phyloP scores from a whole-genome alignment of 768 basidiomycete species.

The Hericium rajendrae region DNA sequence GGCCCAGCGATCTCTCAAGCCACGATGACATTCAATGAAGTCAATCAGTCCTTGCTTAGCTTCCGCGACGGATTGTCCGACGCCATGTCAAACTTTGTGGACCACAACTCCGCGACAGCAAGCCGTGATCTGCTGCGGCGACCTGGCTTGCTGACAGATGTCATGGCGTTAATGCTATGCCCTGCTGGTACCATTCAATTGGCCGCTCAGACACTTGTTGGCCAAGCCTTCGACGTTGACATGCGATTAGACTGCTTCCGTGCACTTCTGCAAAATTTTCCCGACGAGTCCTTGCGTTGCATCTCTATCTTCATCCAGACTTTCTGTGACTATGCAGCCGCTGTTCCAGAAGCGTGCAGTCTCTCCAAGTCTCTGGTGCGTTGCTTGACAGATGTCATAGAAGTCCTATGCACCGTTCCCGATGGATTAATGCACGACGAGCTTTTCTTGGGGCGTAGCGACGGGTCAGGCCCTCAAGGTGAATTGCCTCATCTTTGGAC shows the following conservation, averaged over 20 bases:
- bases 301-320: conserved; percentile 55
- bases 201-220: conserved; percentile 71
- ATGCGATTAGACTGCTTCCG: conserved; percentile 83
- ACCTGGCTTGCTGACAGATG: conserved; percentile 46
- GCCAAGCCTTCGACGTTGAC: conserved; percentile 84
- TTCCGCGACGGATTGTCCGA: conserved; percentile 57
- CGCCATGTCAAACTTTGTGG: conserved; percentile 53
- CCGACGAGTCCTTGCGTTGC: conserved; percentile 60
- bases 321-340: conserved; percentile 53
- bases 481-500: conserved; percentile 70
- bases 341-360: conserved; percentile 77
- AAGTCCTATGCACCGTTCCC: conserved; percentile 67
- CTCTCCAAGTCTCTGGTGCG: conserved; percentile 86
- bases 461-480: conserved; percentile 37
- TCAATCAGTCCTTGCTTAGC: conserved; percentile 51
- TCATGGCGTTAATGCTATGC: conserved; percentile 69
- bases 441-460: conserved; percentile 37
- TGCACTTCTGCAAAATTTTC: conserved; percentile 57
- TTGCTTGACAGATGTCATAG: conserved; percentile 88
- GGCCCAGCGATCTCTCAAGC: conserved; percentile 5
- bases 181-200: conserved; percentile 67
- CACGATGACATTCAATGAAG: conserved; percentile 33
- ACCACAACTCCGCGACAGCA: conserved; percentile 44
- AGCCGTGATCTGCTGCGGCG: conserved; percentile 46
- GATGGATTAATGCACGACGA: conserved; percentile 60